Conservation (phyloP, 1,284 basidiomycete genomes). For the Cystobasidium sp. region DNA sequence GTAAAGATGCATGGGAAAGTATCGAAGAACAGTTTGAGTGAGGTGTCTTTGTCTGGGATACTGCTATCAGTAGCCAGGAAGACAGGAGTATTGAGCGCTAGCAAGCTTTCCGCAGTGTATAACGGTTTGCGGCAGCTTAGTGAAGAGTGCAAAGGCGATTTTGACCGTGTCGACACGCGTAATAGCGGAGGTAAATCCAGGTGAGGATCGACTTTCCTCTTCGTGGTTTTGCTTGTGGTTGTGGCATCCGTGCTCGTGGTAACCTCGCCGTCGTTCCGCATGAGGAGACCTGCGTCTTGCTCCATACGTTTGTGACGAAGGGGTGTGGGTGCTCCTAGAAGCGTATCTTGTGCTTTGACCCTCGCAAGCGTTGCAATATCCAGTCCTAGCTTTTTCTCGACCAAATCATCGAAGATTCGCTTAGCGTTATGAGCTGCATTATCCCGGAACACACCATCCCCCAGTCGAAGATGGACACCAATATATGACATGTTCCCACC, state of each 20-base stretch:
- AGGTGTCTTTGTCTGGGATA: constrained; percentile 57
- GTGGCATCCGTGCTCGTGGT: background rate
- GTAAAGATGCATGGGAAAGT: constrained; percentile 74
- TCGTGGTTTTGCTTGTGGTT: background rate
- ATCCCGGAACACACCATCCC: constrained; percentile 67
- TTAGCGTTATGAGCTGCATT: constrained; percentile 55
- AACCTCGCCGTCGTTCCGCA: background rate
- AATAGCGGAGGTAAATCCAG: constrained; percentile 40
- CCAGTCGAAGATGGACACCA: constrained; percentile 69
- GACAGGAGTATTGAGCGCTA: constrained; percentile 65
- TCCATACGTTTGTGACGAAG: background rate
- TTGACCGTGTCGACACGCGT: constrained; percentile 10
- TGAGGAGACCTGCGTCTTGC: background rate
- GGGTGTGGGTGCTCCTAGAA: background rate
- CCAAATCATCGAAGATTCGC: constrained; percentile 49
- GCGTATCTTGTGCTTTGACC: background rate
- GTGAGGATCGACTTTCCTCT: constrained; percentile 42
- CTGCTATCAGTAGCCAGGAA: constrained; percentile 72
- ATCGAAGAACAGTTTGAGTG: constrained; percentile 62
- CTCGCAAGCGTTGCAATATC: constrained; percentile 41
- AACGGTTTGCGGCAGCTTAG: constrained; percentile 51
- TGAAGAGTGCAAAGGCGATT: constrained; percentile 49
- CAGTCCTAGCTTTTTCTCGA: constrained; percentile 49
- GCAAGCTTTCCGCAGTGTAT: constrained; percentile 53
- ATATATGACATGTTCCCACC: constrained; percentile 63